Percentiles rank a stretch among this genome's conserved stretches.
phyloP scores from a whole-genome alignment of 805 yeast species.

The Trichomonascus vanleenenianus region DNA sequence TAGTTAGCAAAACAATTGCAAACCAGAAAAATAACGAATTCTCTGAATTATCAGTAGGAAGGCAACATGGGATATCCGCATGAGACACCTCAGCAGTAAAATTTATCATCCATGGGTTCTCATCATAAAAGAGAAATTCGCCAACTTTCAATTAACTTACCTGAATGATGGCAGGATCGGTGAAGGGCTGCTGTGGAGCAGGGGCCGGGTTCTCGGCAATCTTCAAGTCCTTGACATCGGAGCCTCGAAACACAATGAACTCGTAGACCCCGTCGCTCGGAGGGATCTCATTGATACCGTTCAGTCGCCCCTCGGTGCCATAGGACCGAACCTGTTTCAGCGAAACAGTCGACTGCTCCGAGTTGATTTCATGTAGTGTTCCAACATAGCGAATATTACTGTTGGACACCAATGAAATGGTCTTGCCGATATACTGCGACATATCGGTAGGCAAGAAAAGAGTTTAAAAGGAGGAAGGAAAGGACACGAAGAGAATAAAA shows the following conservation, averaged over 20 bases:
- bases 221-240: constrained; percentile 82
- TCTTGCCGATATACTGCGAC: constrained; percentile 91
- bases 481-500: background rate
- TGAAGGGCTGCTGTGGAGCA: constrained; percentile 35
- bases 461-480: background rate
- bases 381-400: constrained; percentile 87
- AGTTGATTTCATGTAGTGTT: constrained; percentile 75
- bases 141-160: background rate
- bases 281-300: constrained; percentile 59
- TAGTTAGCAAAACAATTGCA: constrained; percentile 1
- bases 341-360: constrained; percentile 85
- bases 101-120: constrained; percentile 25
- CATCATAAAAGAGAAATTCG: constrained; percentile 23
- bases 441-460: constrained; percentile 31
- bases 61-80: constrained; percentile 37
- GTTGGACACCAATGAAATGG: constrained; percentile 71
- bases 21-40: too few species aligned
- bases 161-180: constrained; percentile 28
- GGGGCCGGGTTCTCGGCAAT: constrained; percentile 67
- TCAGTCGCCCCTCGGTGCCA: constrained; percentile 87
- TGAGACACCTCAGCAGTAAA: constrained; percentile 27
- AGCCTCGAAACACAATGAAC: constrained; percentile 78
- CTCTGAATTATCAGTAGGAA: constrained; percentile 37
- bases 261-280: constrained; percentile 66
- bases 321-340: constrained; percentile 69